Base-by-base conservation (phyloP, 495 filamentous ascomycete species). In the Niebla homalea region DNA sequence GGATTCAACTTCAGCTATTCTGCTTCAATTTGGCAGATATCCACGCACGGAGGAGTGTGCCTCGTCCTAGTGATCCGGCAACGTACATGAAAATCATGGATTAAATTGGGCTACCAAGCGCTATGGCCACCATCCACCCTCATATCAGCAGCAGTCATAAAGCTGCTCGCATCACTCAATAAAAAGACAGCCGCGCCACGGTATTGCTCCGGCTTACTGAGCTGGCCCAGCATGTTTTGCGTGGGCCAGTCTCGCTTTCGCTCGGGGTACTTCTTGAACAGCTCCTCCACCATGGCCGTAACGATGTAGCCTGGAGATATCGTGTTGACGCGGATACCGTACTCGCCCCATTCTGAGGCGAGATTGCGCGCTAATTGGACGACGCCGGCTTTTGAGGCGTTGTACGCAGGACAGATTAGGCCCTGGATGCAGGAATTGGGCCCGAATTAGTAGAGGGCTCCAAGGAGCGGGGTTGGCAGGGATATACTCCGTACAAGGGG, bases 241-340 rank as follows among this genome's bases (percentile, higher is more conserved):
- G 76, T 81, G 40, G 85, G 79, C 89, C 89, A 96, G 44, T 83
- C 79, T 22, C 76, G 73, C 50, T 70, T 70, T 35, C 87, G 75
- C 66, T 94, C 87, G 6, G 87, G 86, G 57, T 72, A 85, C 46
- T 81, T 61, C 38, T 81, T 68, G 56, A 94, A 90, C 26, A 94
- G 71, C 41, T 79, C 75, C 60, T 84, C 79, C 11, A 90, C 87
- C 88, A 94, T 93, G 29, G 77, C 75, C n/a, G 89, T 94, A 46
- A 92, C 79, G 56, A 96, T 95, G 62, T 97, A 97, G 29, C 90
- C 90, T 0, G 90, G 90, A 14, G 87, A 94, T 58, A 96, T 81
- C 37, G 89, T 93, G 70, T 97, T 97, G 53, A 95, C 89, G 3
- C 90, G 84, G 64, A 97, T 96, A 46, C 82, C 83, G 64, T 90